phyloP scores from a whole-genome alignment of 441 rosid species.

The Erysimum pusillum region DNA sequence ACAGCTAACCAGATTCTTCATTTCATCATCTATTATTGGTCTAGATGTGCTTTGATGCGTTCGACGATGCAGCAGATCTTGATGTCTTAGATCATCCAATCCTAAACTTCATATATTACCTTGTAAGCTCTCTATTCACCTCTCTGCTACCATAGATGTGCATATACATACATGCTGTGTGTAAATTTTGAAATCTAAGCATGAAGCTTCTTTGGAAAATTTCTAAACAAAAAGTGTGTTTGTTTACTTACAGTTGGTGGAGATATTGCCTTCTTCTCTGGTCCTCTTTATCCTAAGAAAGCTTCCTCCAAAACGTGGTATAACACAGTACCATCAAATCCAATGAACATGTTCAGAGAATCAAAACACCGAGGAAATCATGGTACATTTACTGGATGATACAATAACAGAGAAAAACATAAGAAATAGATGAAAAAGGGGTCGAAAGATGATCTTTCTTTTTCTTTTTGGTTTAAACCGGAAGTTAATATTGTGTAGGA shows the following conservation, averaged over 20 bases:
- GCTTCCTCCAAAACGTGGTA: slow-evolving; percentile 88
- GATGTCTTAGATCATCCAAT: slow-evolving; percentile 86
- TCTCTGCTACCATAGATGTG: background rate
- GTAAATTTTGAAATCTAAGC: background rate
- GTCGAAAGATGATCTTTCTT: background rate
- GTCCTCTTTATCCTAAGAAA: slow-evolving; percentile 89
- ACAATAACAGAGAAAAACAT: background rate
- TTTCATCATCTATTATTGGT: slow-evolving; percentile 20
- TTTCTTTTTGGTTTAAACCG: background rate
- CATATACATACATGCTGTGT: background rate
- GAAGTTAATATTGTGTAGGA: slow-evolving; percentile 32
- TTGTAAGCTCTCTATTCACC: slow-evolving; percentile 57
- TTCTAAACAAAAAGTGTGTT: background rate
- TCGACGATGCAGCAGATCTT: slow-evolving; percentile 79
- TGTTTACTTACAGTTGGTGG: slow-evolving; percentile 72
- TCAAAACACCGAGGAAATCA: slow-evolving; percentile 11
- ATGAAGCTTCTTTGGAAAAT: background rate
- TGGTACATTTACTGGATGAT: background rate
- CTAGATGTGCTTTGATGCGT: slow-evolving; percentile 88
- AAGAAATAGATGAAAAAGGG: slow-evolving; percentile 7
- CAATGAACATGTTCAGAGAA: slow-evolving; percentile 47
- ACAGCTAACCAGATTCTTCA: slow-evolving; percentile 23
- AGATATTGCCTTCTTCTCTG: slow-evolving; percentile 85
- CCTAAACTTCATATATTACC: slow-evolving; percentile 82
- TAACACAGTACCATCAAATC: slow-evolving; percentile 83